A percentile compares a stretch with the other conserved stretches of the same genome.
These are phyloP conservation scores for Euphorbia lathyris DNA, from an alignment of 345 rosid species.

Conservation along the genomic window DNA sequence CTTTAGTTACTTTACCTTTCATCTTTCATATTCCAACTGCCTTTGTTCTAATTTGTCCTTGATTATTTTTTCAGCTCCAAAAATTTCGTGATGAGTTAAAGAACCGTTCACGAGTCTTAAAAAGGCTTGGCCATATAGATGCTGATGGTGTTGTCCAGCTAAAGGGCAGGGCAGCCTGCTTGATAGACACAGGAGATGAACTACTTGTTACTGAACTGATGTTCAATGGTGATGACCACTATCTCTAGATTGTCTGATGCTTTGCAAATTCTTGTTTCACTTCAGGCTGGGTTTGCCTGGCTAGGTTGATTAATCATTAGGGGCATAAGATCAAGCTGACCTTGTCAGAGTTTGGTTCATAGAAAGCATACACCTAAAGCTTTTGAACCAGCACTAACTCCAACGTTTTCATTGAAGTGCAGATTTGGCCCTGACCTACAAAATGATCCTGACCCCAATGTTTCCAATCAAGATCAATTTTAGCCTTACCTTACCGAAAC, in stretches of 20 bases:
- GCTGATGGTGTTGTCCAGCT: slow-evolving; percentile 84
- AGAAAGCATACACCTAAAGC: not conserved
- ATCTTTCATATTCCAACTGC: slow-evolving; percentile 2
- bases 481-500: too few species aligned
- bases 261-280: slow-evolving; percentile 12
- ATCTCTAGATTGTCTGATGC: slow-evolving; percentile 12
- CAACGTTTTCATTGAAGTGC: too few species aligned
- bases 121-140: slow-evolving; percentile 91
- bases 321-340: slow-evolving; percentile 9
- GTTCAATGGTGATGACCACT: slow-evolving; percentile 66
- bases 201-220: slow-evolving; percentile 95
- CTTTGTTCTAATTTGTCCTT: not conserved
- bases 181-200: slow-evolving; percentile 99
- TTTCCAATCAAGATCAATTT: too few species aligned
- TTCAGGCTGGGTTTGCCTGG: slow-evolving; percentile 12
- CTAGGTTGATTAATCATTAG: slow-evolving; percentile 5
- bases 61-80: slow-evolving; percentile 63
- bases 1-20: not conserved
- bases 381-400: not conserved
- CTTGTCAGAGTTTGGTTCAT: slow-evolving; percentile 1
- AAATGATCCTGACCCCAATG: too few species aligned
- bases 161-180: slow-evolving; percentile 97
- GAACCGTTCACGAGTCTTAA: slow-evolving; percentile 88
- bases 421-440: too few species aligned
- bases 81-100: slow-evolving; percentile 89